A percentile compares a stretch with the other conserved stretches of the same genome.
Conservation (phyloP, 2,329 filamentous ascomycete genomes). For the Colletotrichum paranaense region DNA sequence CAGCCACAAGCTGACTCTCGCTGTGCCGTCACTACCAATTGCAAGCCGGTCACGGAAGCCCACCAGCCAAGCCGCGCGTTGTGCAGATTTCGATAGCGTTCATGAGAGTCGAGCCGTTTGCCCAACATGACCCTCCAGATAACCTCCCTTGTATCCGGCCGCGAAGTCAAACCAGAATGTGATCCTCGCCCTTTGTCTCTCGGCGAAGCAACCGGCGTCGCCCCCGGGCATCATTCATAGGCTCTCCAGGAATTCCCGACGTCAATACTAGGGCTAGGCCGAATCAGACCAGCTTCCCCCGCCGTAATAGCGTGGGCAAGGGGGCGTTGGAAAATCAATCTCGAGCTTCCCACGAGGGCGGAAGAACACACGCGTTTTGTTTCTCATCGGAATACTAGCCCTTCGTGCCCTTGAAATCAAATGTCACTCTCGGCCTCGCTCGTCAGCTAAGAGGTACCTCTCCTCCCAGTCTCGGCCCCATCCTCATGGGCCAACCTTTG, state of each 20-base stretch:
- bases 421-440: not conserved
- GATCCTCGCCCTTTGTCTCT: not conserved
- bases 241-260: not conserved
- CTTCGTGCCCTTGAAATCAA: not conserved
- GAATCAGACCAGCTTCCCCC: constrained; percentile 21
- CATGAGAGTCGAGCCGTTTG: not conserved
- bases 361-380: constrained; percentile 1
- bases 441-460: constrained; percentile 9
- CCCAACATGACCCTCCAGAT: not conserved
- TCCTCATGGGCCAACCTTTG: not conserved
- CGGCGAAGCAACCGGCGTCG: constrained; percentile 4
- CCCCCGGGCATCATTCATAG: not conserved
- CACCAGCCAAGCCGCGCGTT: not conserved
- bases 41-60: not conserved
- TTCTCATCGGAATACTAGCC: constrained; percentile 8
- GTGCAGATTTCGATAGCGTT: constrained; percentile 17
- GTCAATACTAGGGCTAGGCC: constrained; percentile 12
- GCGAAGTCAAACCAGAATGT: not conserved
- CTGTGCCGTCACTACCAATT: not conserved
- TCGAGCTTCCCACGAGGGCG: constrained; percentile 1
- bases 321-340: constrained; percentile 4
- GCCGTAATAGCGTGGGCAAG: constrained; percentile 12
- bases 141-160: constrained; percentile 17
- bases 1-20: not conserved
- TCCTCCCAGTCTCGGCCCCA: not conserved